phyloP scores from a whole-genome alignment of 108 stramenopile species.

The Fistulifera solaris region DNA sequence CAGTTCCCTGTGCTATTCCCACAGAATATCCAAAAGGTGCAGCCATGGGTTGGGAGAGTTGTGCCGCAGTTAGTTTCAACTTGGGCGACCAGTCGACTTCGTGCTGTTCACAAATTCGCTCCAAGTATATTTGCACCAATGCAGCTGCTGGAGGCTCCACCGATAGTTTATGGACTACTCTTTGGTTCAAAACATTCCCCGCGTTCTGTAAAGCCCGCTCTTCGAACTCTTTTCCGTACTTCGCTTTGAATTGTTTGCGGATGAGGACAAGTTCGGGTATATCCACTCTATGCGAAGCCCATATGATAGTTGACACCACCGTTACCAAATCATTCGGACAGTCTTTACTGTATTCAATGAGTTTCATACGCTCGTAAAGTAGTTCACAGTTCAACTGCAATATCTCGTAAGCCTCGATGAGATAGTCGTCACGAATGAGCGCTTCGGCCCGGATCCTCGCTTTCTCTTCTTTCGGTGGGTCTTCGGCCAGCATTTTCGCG shows the following conservation, averaged over 20 bases:
- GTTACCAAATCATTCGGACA: conserved; percentile 73
- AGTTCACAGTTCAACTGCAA: conserved; percentile 71
- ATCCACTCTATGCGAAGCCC: conserved; percentile 65
- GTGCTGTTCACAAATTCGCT: conserved; percentile 77
- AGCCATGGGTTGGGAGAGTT: conserved; percentile 68
- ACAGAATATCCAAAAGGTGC: conserved; percentile 71
- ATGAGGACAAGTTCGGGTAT: conserved; percentile 68
- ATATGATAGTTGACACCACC: conserved; percentile 68
- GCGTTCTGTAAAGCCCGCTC: conserved; percentile 60
- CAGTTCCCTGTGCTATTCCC: conserved; percentile 43
- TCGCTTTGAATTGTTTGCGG: conserved; percentile 75
- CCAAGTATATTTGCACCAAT: conserved; percentile 79
- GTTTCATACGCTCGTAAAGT: conserved; percentile 66
- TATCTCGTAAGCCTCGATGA: conserved; percentile 85
- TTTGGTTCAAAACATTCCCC: conserved; percentile 74
- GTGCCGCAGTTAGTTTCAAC: conserved; percentile 24
- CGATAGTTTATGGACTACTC: conserved; percentile 77
- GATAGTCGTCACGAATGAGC: conserved; percentile 79
- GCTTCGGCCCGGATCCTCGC: conserved; percentile 85
- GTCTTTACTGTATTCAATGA: conserved; percentile 47
- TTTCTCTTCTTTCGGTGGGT: conserved; percentile 84
- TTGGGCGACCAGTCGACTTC: conserved; percentile 79
- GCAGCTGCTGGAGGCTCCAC: conserved; percentile 81
- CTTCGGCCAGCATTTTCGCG: conserved; percentile 63
- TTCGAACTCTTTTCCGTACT: conserved; percentile 83